A percentile compares a stretch with the other conserved stretches of the same genome.
phyloP scores from a whole-genome alignment of 2,329 filamentous ascomycete genomes.

The Phaeosphaeria sp. region DNA sequence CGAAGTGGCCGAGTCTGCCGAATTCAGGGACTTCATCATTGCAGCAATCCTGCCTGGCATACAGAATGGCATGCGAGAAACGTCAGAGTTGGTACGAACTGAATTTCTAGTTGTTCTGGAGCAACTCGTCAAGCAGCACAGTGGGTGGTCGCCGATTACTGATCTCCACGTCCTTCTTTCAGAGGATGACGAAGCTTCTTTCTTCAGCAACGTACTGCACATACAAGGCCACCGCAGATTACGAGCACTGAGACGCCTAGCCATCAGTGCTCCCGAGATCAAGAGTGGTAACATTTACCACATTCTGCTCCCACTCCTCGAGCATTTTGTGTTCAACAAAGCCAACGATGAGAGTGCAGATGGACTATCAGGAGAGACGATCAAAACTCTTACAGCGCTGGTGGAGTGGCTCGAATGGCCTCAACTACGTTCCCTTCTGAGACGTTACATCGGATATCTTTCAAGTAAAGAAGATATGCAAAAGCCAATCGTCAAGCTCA shows the following conservation, averaged over 20 bases:
- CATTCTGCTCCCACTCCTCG: slow-evolving; percentile 88
- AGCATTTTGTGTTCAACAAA: slow-evolving; percentile 91
- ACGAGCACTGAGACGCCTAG: slow-evolving; percentile 80
- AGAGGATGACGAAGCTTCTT: slow-evolving; percentile 79
- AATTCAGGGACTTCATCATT: slow-evolving; percentile 66
- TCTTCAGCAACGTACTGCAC: slow-evolving; percentile 92
- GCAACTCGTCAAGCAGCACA: slow-evolving; percentile 74
- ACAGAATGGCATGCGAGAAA: slow-evolving; percentile 75
- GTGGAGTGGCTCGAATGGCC: slow-evolving; percentile 84
- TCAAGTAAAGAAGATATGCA: slow-evolving; percentile 80
- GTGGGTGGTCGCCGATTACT: slow-evolving; percentile 72
- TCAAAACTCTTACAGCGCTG: slow-evolving; percentile 78
- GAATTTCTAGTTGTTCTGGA: slow-evolving; percentile 84
- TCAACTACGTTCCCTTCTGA: slow-evolving; percentile 84
- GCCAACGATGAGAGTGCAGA: slow-evolving; percentile 78
- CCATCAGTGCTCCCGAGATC: slow-evolving; percentile 72
- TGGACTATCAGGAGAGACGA: slow-evolving; percentile 84
- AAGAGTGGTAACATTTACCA: slow-evolving; percentile 80
- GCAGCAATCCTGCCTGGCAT: slow-evolving; percentile 76
- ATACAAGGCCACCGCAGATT: slow-evolving; percentile 87
- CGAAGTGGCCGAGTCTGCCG: slow-evolving; percentile 58
- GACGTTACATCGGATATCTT: slow-evolving; percentile 83
- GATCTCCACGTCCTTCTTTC: slow-evolving; percentile 77
- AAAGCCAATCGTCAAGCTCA: slow-evolving; percentile 82
- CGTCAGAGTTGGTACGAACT: slow-evolving; percentile 81